Conservation (phyloP, 1,139 yeast genomes). For the Pichia sp. region DNA sequence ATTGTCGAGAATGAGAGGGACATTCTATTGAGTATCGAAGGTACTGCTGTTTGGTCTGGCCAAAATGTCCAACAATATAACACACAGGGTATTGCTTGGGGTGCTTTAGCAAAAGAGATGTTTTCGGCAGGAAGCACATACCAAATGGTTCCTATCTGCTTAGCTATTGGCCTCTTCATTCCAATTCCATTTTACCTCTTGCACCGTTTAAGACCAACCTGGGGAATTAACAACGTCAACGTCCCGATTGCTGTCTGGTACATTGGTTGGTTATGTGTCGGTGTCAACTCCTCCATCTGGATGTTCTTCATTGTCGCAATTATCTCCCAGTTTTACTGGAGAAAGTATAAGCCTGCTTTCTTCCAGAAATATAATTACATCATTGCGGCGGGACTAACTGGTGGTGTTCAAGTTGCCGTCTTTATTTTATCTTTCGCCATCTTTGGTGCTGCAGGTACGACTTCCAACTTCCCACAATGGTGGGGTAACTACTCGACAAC, state of each 20-base stretch:
- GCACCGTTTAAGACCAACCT: constrained; percentile 23
- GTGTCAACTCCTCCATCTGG: constrained; percentile 27
- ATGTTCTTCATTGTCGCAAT: constrained; percentile 25
- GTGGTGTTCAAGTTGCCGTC: constrained; percentile 43
- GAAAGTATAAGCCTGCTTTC: constrained; percentile 49
- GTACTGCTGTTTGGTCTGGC: constrained; percentile 28
- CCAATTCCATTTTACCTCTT: constrained; percentile 25
- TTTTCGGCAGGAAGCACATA: constrained; percentile 23
- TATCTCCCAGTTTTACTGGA: constrained; percentile 31
- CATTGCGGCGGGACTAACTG: constrained; percentile 50
- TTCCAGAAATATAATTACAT: constrained; percentile 61
- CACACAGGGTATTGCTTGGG: constrained; percentile 29
- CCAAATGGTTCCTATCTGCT: constrained; percentile 24
- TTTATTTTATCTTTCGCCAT: constrained; percentile 33
- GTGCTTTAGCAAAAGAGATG: constrained; percentile 27
- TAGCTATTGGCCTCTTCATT: constrained; percentile 22
- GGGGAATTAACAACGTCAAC: constrained; percentile 22
- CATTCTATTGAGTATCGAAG: constrained; percentile 23
- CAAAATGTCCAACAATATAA: constrained; percentile 28
- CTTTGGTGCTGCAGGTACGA: constrained; percentile 20
- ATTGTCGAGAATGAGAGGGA: constrained; percentile 24
- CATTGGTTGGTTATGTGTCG: constrained; percentile 27
- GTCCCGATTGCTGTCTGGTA: constrained; percentile 25
- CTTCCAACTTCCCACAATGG: constrained; percentile 20
- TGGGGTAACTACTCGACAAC: constrained; percentile 16